phyloP scores from a whole-genome alignment of 768 basidiomycete species.

The Termitomyces titanicus region DNA sequence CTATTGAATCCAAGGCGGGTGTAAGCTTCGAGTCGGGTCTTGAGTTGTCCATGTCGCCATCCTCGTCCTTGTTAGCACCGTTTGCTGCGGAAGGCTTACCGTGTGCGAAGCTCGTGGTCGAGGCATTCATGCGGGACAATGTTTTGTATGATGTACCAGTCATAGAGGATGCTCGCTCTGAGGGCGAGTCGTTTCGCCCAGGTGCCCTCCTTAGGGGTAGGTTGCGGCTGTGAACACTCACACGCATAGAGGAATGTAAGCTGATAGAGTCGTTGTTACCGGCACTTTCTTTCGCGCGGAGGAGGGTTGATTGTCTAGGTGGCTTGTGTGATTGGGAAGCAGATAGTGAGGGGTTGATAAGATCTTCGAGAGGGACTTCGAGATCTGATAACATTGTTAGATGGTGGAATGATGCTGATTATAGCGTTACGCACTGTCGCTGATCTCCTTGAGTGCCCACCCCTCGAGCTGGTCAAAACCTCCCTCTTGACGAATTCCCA shows the following conservation, averaged over 20 bases:
- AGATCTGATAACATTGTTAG: slow-evolving; percentile 48
- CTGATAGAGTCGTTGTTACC: slow-evolving; percentile 37
- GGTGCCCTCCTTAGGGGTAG: slow-evolving; percentile 12
- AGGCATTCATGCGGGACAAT: slow-evolving; percentile 32
- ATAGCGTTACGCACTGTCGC: slow-evolving; percentile 56
- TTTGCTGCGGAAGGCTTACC: slow-evolving; percentile 2
- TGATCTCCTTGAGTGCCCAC: slow-evolving; percentile 89
- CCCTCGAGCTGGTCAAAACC: slow-evolving; percentile 81
- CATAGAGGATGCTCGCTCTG: slow-evolving; percentile 21
- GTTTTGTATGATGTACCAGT: slow-evolving; percentile 41
- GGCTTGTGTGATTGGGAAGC: slow-evolving; percentile 17
- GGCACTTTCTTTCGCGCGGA: slow-evolving; percentile 31
- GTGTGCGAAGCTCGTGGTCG: slow-evolving; percentile 18
- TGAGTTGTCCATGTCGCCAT: slow-evolving; percentile 26
- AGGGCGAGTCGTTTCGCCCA: slow-evolving; percentile 9
- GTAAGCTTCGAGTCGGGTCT: slow-evolving; percentile 75
- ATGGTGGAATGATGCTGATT: not conserved
- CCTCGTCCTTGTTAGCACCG: slow-evolving; percentile 20
- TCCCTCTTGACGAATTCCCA: slow-evolving; percentile 66
- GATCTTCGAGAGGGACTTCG: slow-evolving; percentile 75
- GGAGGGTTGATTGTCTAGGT: slow-evolving; percentile 12
- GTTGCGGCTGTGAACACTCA: slow-evolving; percentile 36
- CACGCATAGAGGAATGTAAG: slow-evolving; percentile 37
- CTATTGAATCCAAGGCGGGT: slow-evolving; percentile 32
- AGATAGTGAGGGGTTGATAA: slow-evolving; percentile 41